Evolutionary conservation across 2,329 filamentous ascomycete genomes (phyloP), one percentile per base, ranked within the genome.

Genomic region (Intubia oerlemansii): DNA sequence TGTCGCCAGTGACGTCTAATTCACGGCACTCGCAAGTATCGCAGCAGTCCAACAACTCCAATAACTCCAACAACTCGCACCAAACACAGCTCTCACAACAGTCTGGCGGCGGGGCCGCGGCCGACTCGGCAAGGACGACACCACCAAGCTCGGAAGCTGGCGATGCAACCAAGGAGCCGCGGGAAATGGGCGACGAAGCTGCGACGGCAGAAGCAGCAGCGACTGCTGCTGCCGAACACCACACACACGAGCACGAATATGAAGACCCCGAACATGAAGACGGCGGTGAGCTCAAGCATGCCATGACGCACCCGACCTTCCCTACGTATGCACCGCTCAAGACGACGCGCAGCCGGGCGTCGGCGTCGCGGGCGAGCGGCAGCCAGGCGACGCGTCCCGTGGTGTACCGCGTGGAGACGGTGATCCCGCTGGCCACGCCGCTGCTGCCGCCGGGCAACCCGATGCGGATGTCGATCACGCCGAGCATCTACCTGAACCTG

Each of bases 381-480:
- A 22, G 6, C 11, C 24, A 14, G 8, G 10, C 25, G 7, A 14
- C 24, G 31, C 12, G 31, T 20, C 33, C 16, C 33, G 34, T 24
- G 28, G 28, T 29, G 20, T 59, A 61, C 26, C 62, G 67, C 8
- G 59, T 74, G 9, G 55, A 67, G 43, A 65, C 57, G 3, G 51
- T 84, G 17, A 47, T 92, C 4, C 84, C 84, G 0, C 50, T 91
- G 28, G 67, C 74, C 0, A 62, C 67, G 5, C 76, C 78, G 1
- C 53, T 90, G 5, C 57, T 93, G 5, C 76, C 81, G 5, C 54
- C 66, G 1, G 59, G 63, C 26, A 84, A 91, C 43, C 63, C 73
- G 1, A 70, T 92, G 48, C 76, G 84, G 32, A 63, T 70, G 17
- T 74, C 70, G 18, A 88, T 93, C 41, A 72, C 60, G 0, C 68